Base-by-base conservation (phyloP, 257 asterid species). In the Solanum chilense region DNA sequence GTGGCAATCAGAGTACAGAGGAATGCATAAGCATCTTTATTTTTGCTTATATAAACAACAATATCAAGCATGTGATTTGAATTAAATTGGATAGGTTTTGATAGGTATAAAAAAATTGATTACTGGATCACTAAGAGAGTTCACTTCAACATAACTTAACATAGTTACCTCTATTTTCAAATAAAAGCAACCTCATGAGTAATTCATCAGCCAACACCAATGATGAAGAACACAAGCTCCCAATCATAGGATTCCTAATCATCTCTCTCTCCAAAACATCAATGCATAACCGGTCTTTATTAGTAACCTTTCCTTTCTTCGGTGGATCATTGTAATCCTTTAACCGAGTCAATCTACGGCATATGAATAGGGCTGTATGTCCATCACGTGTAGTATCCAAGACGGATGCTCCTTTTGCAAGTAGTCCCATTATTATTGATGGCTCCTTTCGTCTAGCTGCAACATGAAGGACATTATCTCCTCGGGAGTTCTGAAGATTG, bases 371-470 rank as follows among this genome's bases (percentile, higher is more conserved):
- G 6, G 98, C 95, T 1, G 95, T 94, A 71, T 87, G 93, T 35
- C 98, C 98, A 9, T 96, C 93, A 39, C 60, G n/a, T 3, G 99
- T 92, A 25, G 91, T 75, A 41, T 93, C 96, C 3, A 91, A 93
- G 23, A 95, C 94, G 0, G 89, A 88, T 0, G 99, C 97, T 66
- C 97, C 97, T 58, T 91, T 87, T 85, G 69, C 84, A 73, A 96
- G 88, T 75, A 96, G 89, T 66, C 91, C 91, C 5, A 95, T 90
- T 29, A 96, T 86, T 16, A 96, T 81, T 2, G 90, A 90, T 2
- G 94, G 95, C 73, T 96, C 98, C 95, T 93, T 95, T 11, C 98
- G 94, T 89, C 98, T 91, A 7, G 98, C 98, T 4, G 99, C 98
- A n/a, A 96, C 87, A 83, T 96, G 99, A 27, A 96, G 98, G 8